Percentiles rank a stretch among this genome's conserved stretches.
phyloP scores from a whole-genome alignment of 306 rosid genomes.

The Lagenaria siceraria region DNA sequence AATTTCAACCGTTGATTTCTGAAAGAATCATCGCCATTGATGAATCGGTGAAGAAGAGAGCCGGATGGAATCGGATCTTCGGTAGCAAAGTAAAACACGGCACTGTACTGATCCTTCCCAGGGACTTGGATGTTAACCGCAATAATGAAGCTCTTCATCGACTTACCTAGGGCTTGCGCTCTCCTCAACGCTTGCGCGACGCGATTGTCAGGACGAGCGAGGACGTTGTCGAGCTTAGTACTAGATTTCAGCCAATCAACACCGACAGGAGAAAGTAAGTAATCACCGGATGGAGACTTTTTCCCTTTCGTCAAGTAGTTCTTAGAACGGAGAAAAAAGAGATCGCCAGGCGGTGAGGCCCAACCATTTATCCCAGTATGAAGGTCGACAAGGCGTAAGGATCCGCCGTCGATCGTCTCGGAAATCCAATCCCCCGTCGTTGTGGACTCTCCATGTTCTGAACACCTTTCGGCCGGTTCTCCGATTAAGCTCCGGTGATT shows the following conservation, averaged over 20 bases:
- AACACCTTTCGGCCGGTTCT: constrained; percentile 10
- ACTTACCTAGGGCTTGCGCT: constrained; percentile 44
- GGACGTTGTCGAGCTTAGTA: constrained; percentile 64
- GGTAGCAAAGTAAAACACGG: constrained; percentile 69
- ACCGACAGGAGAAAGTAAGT: constrained; percentile 59
- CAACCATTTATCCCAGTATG: constrained; percentile 68
- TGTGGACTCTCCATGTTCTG: constrained; percentile 23
- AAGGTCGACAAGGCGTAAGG: constrained; percentile 63
- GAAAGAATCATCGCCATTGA: constrained; percentile 63
- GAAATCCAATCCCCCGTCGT: constrained; percentile 36
- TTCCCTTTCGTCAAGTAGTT: constrained; percentile 39
- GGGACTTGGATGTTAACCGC: constrained; percentile 85
- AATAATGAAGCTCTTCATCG: constrained; percentile 56
- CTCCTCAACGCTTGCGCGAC: constrained; percentile 33
- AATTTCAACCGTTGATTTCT: constrained; percentile 79
- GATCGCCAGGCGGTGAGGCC: constrained; percentile 85
- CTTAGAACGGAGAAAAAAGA: constrained; percentile 56
- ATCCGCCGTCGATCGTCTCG: constrained; percentile 47
- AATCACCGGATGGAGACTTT: constrained; percentile 61
- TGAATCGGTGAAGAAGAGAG: constrained; percentile 55
- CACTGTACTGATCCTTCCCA: constrained; percentile 80
- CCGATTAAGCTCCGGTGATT: constrained; percentile 26
- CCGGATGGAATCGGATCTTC: constrained; percentile 60
- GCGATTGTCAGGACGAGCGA: constrained; percentile 69
- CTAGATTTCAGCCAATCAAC: constrained; percentile 82